phyloP scores from a whole-genome alignment of 176 grass and related monocot genomes.

The Bothriochloa decipiens region DNA sequence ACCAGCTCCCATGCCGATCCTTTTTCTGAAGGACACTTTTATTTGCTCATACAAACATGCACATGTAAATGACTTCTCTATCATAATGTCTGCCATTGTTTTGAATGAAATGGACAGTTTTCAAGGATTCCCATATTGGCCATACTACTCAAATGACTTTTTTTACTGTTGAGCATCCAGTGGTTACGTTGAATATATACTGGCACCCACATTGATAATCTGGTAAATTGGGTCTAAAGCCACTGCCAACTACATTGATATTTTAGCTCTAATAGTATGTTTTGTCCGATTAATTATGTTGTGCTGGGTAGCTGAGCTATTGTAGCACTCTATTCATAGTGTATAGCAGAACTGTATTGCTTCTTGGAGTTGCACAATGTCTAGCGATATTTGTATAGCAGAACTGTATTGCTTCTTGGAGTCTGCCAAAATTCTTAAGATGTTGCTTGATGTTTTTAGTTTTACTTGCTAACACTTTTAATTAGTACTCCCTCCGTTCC shows the following conservation, averaged over 20 bases:
- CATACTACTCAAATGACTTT: neutral
- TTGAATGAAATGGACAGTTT: neutral
- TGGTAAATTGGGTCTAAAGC: neutral
- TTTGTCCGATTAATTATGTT: too few relatives aligned
- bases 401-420: too few relatives aligned
- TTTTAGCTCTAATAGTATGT: neutral
- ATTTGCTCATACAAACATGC: neutral
- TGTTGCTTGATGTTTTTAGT: too few relatives aligned
- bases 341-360: too few relatives aligned
- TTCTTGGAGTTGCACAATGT: too few relatives aligned
- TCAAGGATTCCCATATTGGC: neutral
- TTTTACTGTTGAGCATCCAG: neutral
- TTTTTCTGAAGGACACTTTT: neutral
- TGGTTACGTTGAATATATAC: neutral
- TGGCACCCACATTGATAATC: neutral
- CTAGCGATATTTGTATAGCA: too few relatives aligned
- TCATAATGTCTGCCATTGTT: neutral
- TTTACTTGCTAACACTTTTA: too few relatives aligned
- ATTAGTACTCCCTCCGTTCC: too few relatives aligned
- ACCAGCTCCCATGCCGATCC: neutral
- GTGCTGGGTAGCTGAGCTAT: too few relatives aligned
- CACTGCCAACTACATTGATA: neutral
- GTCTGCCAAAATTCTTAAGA: too few relatives aligned
- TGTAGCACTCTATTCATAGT: too few relatives aligned
- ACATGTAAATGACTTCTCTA: neutral